phyloP scores from a whole-genome alignment of 2,329 filamentous ascomycete genomes.

The Epichloe sp. region DNA sequence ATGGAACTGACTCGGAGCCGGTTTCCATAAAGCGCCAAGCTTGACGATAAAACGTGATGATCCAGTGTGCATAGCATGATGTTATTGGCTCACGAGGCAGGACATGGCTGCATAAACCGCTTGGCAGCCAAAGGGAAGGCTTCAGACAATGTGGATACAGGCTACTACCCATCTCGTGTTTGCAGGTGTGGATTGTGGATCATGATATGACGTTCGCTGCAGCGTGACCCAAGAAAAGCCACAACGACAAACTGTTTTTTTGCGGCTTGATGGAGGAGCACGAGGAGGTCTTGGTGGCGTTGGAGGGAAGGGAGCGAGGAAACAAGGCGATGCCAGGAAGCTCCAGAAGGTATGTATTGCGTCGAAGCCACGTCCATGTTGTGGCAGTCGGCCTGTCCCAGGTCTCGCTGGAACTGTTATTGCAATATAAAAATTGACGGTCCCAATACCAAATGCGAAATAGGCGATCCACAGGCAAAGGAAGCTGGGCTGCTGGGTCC shows the following conservation, averaged over 20 bases:
- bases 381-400: background rate
- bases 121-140: background rate
- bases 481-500: background rate
- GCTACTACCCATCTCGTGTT: slow-evolving; percentile 5
- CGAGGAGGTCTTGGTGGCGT: background rate
- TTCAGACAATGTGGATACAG: background rate
- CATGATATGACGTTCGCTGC: slow-evolving; percentile 6
- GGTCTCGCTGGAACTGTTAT: background rate
- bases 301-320: background rate
- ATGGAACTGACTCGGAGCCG: background rate
- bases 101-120: background rate
- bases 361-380: background rate
- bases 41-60: background rate
- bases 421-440: background rate
- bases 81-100: background rate
- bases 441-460: background rate
- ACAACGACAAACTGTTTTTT: background rate
- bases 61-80: no score
- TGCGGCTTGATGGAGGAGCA: background rate
- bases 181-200: background rate
- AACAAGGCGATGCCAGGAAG: background rate
- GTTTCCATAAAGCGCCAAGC: background rate
- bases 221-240: background rate
- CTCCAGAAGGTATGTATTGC: background rate
- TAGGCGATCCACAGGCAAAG: slow-evolving; percentile 6